Evolutionary conservation across 1,139 yeast species (phyloP).

Genomic region (Sugiyamaella neomexicana): DNA sequence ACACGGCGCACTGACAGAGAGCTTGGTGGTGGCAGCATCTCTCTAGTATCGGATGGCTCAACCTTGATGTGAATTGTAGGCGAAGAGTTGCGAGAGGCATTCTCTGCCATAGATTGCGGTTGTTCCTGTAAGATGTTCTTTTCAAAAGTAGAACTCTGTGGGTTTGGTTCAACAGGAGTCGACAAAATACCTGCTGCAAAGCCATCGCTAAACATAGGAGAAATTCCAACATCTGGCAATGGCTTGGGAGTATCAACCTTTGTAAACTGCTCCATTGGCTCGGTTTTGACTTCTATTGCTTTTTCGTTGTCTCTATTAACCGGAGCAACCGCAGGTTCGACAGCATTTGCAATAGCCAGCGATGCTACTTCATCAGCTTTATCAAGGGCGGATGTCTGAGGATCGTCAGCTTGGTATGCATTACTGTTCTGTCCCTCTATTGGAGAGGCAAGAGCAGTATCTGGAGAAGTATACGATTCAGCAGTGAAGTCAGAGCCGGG

Average conservation of each 20-base stretch:
- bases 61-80: neutral
- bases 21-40: neutral
- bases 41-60: neutral
- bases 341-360: constrained; percentile 2
- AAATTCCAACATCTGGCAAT: constrained; percentile 16
- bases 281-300: constrained; percentile 1
- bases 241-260: constrained; percentile 13
- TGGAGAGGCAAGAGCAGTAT: too few relatives aligned
- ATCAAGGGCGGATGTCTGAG: neutral
- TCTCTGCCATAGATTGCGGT: neutral
- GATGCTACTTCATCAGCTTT: constrained; percentile 10
- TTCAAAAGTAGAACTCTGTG: neutral
- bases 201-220: constrained; percentile 17
- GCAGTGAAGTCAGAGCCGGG: too few relatives aligned
- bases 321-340: neutral
- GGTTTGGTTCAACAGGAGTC: neutral
- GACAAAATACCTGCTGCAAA: neutral
- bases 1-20: neutral
- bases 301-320: neutral
- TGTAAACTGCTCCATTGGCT: constrained; percentile 5
- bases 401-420: too few relatives aligned
- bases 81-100: neutral
- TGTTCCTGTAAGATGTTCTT: too few relatives aligned
- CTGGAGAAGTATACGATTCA: too few relatives aligned
- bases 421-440: too few relatives aligned